These are phyloP conservation scores for Apiotrichum mycotoxinovorans DNA, from an alignment of 1,284 basidiomycete species.

Conservation along the genomic window DNA sequence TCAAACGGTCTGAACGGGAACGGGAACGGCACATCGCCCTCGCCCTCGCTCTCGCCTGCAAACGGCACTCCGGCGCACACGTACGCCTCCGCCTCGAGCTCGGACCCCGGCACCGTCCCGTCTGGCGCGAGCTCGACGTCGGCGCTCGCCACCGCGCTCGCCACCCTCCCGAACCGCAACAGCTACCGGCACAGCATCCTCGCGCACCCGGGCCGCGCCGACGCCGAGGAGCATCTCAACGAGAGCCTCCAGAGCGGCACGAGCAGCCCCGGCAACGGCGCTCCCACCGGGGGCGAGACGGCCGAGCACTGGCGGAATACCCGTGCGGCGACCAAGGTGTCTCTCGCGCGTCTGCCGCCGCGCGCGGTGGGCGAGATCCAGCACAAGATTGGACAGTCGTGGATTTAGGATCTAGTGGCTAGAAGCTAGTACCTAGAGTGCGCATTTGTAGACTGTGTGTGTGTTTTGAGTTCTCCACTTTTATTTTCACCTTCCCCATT, in stretches of 20 bases:
- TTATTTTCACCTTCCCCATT: too few species aligned
- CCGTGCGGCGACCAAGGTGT: slow-evolving; percentile 74
- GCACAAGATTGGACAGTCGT: slow-evolving; percentile 1
- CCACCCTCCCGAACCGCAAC: background rate
- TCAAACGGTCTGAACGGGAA: too few species aligned
- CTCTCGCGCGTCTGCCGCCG: slow-evolving; percentile 51
- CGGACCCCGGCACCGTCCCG: background rate
- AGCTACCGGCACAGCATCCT: slow-evolving; percentile 50
- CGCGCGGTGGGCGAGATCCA: slow-evolving; percentile 8
- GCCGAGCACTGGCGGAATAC: slow-evolving; percentile 83
- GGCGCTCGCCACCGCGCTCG: background rate
- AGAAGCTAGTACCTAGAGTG: too few species aligned
- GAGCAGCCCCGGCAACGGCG: background rate
- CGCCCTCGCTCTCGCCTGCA: too few species aligned
- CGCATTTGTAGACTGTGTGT: too few species aligned
- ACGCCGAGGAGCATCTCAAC: background rate
- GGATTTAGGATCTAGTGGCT: background rate
- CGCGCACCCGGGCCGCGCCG: slow-evolving; percentile 9
- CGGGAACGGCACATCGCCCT: too few species aligned
- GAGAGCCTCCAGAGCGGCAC: background rate
- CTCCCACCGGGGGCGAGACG: background rate
- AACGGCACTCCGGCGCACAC: too few species aligned
- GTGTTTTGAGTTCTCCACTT: too few species aligned
- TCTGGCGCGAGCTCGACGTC: background rate
- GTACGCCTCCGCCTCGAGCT: too few species aligned